Conservation (phyloP, 2,329 filamentous ascomycete genomes). For the Fusarium graminum region DNA sequence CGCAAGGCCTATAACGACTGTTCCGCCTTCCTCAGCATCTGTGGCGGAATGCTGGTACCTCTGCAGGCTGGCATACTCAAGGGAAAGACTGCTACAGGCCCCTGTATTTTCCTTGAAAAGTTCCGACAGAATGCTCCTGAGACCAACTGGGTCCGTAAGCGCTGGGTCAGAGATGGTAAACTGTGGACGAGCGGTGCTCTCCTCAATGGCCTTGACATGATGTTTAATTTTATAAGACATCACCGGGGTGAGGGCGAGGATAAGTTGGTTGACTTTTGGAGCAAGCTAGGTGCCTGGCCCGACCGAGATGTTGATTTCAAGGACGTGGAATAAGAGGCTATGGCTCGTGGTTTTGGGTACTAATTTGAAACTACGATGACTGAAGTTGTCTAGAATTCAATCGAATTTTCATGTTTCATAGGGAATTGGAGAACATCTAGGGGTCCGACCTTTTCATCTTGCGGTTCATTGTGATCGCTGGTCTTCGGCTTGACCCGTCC, state of each 20-base stretch:
- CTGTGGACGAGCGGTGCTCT: constrained; percentile 54
- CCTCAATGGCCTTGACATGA: constrained; percentile 54
- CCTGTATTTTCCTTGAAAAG: constrained; percentile 47
- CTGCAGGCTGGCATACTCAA: constrained; percentile 54
- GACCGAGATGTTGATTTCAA: constrained; percentile 52
- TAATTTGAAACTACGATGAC: too few species aligned
- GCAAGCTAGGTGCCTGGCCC: constrained; percentile 47
- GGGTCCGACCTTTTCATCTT: too few species aligned
- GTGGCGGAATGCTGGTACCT: constrained; percentile 53
- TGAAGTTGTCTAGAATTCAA: too few species aligned
- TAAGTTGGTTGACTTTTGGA: constrained; percentile 36
- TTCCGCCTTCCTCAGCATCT: constrained; percentile 57
- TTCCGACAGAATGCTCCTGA: constrained; percentile 49
- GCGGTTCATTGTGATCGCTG: background rate
- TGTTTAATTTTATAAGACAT: constrained; percentile 49
- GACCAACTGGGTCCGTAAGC: constrained; percentile 56
- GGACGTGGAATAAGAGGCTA: constrained; percentile 33
- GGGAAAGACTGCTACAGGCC: constrained; percentile 56
- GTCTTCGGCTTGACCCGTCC: background rate
- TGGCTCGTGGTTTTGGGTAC: background rate
- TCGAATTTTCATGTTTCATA: too few species aligned
- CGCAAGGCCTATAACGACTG: constrained; percentile 53
- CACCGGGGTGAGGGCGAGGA: constrained; percentile 48
- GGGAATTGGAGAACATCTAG: too few species aligned
- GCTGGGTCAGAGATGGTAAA: constrained; percentile 55